These are phyloP conservation scores for Pugionium dolabratum DNA, from an alignment of 345 rosid genomes.

Conservation along the genomic window DNA sequence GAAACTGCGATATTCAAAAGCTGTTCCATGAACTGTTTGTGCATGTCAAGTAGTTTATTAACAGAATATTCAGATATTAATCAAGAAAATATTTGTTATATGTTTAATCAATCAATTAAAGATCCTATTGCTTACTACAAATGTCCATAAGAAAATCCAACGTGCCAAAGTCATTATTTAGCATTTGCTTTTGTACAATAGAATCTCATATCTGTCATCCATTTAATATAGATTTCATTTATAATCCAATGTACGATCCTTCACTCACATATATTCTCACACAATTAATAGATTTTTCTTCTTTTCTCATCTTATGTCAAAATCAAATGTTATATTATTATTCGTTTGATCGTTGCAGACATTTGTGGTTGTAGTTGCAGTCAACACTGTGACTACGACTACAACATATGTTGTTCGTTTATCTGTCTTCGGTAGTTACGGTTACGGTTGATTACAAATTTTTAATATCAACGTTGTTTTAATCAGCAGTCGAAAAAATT, in stretches of 20 bases:
- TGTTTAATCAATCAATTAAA: constrained; percentile 18
- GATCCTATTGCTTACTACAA: constrained; percentile 40
- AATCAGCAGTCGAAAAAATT: no score
- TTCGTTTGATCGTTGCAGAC: no score
- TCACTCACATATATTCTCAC: background rate
- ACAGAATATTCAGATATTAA: constrained; percentile 27
- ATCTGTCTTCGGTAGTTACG: no score
- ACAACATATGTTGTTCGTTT: no score
- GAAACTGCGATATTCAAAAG: constrained; percentile 23
- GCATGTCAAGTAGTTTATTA: constrained; percentile 35
- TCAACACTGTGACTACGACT: no score
- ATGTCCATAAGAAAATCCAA: constrained; percentile 42
- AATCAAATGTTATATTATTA: no score
- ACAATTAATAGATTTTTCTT: background rate
- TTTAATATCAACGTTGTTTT: no score
- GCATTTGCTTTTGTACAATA: constrained; percentile 36
- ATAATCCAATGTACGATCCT: background rate
- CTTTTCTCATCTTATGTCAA: background rate
- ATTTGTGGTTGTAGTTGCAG: no score
- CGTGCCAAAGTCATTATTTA: constrained; percentile 35
- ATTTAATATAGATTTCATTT: background rate
- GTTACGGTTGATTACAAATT: no score
- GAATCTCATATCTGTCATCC: constrained; percentile 28
- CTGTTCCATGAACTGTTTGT: constrained; percentile 36
- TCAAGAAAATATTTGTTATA: background rate